phyloP scores from a whole-genome alignment of 768 basidiomycete species.

The Mycena pura region DNA sequence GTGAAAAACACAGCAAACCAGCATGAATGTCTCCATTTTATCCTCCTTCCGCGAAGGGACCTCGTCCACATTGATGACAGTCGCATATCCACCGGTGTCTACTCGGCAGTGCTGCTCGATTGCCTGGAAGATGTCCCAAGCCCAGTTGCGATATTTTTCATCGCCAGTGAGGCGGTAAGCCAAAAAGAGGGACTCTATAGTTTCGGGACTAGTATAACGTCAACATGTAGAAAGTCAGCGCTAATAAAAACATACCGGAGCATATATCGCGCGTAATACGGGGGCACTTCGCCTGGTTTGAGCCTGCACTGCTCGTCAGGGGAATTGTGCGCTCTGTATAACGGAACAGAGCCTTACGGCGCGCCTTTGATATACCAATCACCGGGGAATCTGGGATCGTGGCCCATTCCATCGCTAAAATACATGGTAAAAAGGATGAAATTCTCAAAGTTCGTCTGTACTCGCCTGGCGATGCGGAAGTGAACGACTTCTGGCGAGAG shows the following conservation, averaged over 20 bases:
- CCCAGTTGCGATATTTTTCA: conserved; percentile 76
- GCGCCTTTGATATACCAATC: conserved; percentile 97
- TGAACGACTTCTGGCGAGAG: conserved; percentile 90
- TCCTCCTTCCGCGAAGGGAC: conserved; percentile 74
- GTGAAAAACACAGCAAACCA: conserved; percentile 55
- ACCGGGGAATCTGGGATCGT: conserved; percentile 47
- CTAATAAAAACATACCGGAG: conserved; percentile 59
- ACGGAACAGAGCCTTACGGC: conserved; percentile 45
- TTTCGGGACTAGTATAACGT: conserved; percentile 73
- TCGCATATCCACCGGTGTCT: conserved; percentile 83
- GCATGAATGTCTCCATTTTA: conserved; percentile 95
- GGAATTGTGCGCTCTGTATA: neutral
- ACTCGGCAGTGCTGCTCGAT: conserved; percentile 85
- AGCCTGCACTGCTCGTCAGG: conserved; percentile 9
- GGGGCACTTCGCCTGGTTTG: conserved; percentile 48
- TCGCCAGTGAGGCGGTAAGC: conserved; percentile 92
- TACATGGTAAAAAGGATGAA: no score
- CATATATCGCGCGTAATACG: conserved; percentile 92
- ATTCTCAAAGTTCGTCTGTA: no score
- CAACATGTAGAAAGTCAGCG: neutral
- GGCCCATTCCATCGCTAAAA: conserved; percentile 60
- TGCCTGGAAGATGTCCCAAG: conserved; percentile 89
- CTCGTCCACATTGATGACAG: conserved; percentile 84
- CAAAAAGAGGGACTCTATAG: conserved; percentile 91
- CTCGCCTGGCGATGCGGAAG: conserved; percentile 74